Evolutionary conservation across 495 filamentous ascomycete genomes (phyloP).

Genomic region (Lasiosphaeria ovina): DNA sequence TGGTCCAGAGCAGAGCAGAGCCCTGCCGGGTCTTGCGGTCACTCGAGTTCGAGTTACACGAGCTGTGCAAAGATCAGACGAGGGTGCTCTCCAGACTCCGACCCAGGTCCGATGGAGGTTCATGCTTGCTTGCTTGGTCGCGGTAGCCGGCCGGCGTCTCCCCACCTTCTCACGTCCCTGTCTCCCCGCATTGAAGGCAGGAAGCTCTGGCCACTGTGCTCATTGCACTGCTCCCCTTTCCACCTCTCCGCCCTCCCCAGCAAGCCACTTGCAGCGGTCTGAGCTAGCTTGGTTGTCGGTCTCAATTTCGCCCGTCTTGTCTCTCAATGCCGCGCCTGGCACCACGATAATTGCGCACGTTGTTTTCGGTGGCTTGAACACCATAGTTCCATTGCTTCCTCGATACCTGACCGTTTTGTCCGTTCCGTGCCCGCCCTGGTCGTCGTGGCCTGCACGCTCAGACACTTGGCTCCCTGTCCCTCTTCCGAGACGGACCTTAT

Average conservation of each 20-base stretch:
- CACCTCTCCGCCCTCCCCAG: conserved; percentile 1
- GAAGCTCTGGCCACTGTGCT: conserved; percentile 21
- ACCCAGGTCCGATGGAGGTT: conserved; percentile 17
- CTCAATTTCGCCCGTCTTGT: conserved; percentile 8
- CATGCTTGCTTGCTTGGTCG: not conserved
- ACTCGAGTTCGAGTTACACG: too few relatives aligned
- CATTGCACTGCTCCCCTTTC: too few relatives aligned
- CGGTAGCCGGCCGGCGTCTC: conserved; percentile 14
- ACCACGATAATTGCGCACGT: conserved; percentile 14
- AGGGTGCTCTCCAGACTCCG: not conserved
- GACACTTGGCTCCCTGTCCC: too few relatives aligned
- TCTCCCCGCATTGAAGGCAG: conserved; percentile 26
- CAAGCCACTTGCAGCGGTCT: conserved; percentile 20
- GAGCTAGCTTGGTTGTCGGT: conserved; percentile 9
- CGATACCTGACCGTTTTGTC: not conserved
- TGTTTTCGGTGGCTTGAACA: conserved; percentile 1
- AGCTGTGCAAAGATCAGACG: too few relatives aligned
- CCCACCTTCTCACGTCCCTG: conserved; percentile 21
- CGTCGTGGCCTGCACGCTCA: not conserved
- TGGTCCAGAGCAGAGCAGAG: too few relatives aligned
- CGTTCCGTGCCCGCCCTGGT: not conserved
- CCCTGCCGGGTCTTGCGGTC: too few relatives aligned
- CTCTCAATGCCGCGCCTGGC: conserved; percentile 32
- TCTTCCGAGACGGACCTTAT: too few relatives aligned
- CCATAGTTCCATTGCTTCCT: not conserved